phyloP scores from a whole-genome alignment of 306 rosid species.

The Herpetospermum pedunculosum region DNA sequence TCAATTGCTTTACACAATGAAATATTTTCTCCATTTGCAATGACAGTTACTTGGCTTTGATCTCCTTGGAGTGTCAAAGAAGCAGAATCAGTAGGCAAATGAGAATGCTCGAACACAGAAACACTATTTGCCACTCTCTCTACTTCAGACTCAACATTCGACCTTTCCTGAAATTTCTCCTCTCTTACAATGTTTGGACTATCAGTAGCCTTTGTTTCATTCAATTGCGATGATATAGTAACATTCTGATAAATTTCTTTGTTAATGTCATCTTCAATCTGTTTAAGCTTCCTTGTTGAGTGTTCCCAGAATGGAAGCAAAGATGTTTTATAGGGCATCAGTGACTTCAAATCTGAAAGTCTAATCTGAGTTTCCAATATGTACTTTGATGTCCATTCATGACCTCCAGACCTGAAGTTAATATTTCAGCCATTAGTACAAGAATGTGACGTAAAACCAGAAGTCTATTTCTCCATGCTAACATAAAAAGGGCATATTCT shows the following conservation, averaged over 20 bases:
- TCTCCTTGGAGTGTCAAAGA: conserved; percentile 14
- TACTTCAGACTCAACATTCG: conserved; percentile 22
- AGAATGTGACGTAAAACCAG: background rate
- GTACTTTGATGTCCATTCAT: conserved; percentile 35
- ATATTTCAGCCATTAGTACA: conserved; percentile 8
- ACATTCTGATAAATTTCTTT: conserved; percentile 32
- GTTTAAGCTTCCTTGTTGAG: conserved; percentile 57
- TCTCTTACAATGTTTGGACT: conserved; percentile 17
- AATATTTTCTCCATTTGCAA: conserved; percentile 10
- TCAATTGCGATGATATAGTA: conserved; percentile 12
- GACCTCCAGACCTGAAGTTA: conserved; percentile 42
- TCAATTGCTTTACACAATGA: conserved; percentile 20
- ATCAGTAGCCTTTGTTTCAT: conserved; percentile 28
- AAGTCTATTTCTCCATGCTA: background rate
- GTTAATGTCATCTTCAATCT: conserved; percentile 48
- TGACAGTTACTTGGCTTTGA: conserved; percentile 4
- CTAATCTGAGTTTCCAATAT: conserved; percentile 72
- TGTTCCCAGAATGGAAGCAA: conserved; percentile 86
- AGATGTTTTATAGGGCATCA: conserved; percentile 46
- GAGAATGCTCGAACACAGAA: conserved; percentile 24
- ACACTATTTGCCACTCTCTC: conserved; percentile 17
- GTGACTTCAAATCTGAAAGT: conserved; percentile 65
- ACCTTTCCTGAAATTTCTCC: conserved; percentile 18
- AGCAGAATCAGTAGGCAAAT: conserved; percentile 21
- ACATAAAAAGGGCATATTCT: background rate